Evolutionary conservation across 768 basidiomycete genomes (phyloP).

Genomic region (Naematelia aurantialba): DNA sequence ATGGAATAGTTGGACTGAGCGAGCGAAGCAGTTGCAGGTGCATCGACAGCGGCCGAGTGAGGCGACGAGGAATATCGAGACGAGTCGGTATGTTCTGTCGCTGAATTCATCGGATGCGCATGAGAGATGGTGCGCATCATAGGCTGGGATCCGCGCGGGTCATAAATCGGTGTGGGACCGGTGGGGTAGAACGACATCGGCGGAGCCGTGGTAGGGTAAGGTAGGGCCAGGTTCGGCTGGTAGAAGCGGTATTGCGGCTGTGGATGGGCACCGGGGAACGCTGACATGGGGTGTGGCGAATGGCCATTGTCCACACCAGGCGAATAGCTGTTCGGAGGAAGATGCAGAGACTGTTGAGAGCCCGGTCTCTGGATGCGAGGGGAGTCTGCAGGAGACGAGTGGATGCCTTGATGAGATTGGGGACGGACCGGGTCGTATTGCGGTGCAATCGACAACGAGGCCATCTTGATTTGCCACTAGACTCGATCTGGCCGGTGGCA

Average conservation of each 20-base stretch:
- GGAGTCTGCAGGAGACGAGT: constrained; percentile 29
- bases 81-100: constrained; percentile 33
- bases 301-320: constrained; percentile 4
- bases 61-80: constrained; percentile 44
- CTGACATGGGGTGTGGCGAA: constrained; percentile 17
- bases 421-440: constrained; percentile 25
- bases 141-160: constrained; percentile 19
- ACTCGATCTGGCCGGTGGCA: neutral
- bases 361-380: constrained; percentile 29
- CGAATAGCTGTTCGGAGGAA: constrained; percentile 21
- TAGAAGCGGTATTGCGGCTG: constrained; percentile 8
- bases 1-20: constrained; percentile 1
- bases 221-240: constrained; percentile 13
- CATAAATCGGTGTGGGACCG: constrained; percentile 23
- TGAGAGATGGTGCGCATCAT: constrained; percentile 43
- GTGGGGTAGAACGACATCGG: constrained; percentile 28
- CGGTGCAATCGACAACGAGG: constrained; percentile 14
- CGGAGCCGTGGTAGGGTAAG: constrained; percentile 21
- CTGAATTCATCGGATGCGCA: constrained; percentile 40
- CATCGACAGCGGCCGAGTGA: constrained; percentile 19
- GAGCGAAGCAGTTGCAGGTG: constrained; percentile 24
- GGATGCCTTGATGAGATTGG: constrained; percentile 35
- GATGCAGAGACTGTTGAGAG: constrained; percentile 35
- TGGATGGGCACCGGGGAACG: constrained; percentile 9
- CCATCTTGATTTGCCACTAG: constrained; percentile 12